Conservation (phyloP, 805 yeast genomes). For the Candida glaebosa region DNA sequence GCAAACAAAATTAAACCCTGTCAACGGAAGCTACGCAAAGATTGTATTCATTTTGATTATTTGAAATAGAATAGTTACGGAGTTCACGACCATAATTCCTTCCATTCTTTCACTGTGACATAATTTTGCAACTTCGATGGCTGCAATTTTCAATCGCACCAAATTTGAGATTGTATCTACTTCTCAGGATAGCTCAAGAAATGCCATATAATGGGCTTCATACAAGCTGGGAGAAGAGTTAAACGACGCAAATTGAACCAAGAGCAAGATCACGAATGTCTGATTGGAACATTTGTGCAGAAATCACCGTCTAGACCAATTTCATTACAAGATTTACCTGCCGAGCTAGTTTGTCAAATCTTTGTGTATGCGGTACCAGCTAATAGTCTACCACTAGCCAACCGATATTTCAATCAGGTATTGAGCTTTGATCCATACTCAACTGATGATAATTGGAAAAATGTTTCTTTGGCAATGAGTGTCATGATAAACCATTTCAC, state of each 20-base stretch:
- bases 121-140: too few relatives aligned
- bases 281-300: background rate
- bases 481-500: background rate
- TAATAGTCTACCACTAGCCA: constrained; percentile 33
- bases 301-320: background rate
- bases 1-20: too few relatives aligned
- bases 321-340: constrained; percentile 27
- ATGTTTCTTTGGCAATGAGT: constrained; percentile 11
- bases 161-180: too few relatives aligned
- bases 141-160: too few relatives aligned
- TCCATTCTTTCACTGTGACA: too few relatives aligned
- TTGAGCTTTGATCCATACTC: constrained; percentile 15
- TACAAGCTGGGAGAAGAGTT: constrained; percentile 21
- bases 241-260: constrained; percentile 11
- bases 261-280: background rate
- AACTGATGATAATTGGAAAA: constrained; percentile 14
- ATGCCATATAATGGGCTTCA: constrained; percentile 21
- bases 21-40: too few relatives aligned
- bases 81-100: too few relatives aligned
- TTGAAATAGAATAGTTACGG: too few relatives aligned
- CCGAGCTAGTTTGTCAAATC: constrained; percentile 38
- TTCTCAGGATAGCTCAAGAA: too few relatives aligned
- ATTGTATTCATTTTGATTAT: too few relatives aligned
- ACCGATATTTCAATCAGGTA: constrained; percentile 23
- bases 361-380: constrained; percentile 35